Conservation (phyloP, 768 basidiomycete species). For the Crepidotus variabilis region DNA sequence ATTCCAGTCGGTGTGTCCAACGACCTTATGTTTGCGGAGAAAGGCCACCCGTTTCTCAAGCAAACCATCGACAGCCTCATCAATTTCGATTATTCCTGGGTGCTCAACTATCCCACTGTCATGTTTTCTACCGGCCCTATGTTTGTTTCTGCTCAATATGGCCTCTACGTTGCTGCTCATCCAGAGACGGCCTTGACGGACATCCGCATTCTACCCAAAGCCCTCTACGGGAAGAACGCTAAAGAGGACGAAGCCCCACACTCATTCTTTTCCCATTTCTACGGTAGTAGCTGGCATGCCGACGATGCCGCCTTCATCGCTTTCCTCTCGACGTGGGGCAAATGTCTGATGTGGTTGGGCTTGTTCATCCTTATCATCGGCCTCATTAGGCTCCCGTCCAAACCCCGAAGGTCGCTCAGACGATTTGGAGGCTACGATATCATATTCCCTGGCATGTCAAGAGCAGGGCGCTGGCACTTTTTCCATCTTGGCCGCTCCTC, state of each 20-base stretch:
- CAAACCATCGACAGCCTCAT: constrained; percentile 91
- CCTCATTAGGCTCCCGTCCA: constrained; percentile 54
- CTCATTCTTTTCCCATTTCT: constrained; percentile 96
- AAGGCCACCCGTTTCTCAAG: constrained; percentile 82
- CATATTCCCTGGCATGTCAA: constrained; percentile 69
- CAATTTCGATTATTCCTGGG: constrained; percentile 90
- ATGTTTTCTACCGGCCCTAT: constrained; percentile 99
- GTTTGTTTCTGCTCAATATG: constrained; percentile 95
- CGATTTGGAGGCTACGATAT: constrained; percentile 75
- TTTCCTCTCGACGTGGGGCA: constrained; percentile 89
- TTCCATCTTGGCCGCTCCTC: constrained; percentile 61
- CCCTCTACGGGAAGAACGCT: constrained; percentile 97
- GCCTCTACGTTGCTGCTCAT: constrained; percentile 74
- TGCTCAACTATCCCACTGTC: constrained; percentile 98
- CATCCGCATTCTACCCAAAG: constrained; percentile 90
- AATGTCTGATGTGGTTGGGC: constrained; percentile 82
- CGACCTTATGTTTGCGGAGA: constrained; percentile 92
- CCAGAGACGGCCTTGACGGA: constrained; percentile 63
- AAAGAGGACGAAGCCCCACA: constrained; percentile 77
- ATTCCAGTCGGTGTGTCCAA: constrained; percentile 97
- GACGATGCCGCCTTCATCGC: constrained; percentile 98
- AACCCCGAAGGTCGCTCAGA: constrained; percentile 56
- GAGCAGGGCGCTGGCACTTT: constrained; percentile 71
- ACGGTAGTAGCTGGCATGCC: constrained; percentile 97
- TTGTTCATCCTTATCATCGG: constrained; percentile 69